A percentile compares a stretch with the other conserved stretches of the same genome.
Conservation (phyloP, 345 rosid species). For the Bretschneidera sinensis region DNA sequence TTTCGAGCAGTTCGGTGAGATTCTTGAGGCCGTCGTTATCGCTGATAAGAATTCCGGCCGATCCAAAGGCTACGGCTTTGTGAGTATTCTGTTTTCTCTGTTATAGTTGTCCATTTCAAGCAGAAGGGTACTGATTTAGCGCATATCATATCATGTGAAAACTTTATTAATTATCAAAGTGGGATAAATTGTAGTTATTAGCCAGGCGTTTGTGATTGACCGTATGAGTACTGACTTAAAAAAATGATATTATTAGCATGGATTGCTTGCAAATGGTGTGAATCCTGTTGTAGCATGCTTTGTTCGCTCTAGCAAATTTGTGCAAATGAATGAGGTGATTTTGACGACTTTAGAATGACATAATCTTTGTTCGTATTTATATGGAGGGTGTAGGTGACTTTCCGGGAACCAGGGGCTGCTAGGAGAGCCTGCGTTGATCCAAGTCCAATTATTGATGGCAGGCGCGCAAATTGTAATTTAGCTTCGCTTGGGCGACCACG, state of each 20-base stretch:
- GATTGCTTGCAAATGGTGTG: neutral
- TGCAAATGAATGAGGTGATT: neutral
- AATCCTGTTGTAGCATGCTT: neutral
- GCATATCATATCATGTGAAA: neutral
- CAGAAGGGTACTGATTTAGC: too few relatives aligned
- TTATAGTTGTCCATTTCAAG: too few relatives aligned
- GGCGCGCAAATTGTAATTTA: slow-evolving; percentile 93
- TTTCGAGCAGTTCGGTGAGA: slow-evolving; percentile 84
- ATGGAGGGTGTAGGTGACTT: slow-evolving; percentile 94
- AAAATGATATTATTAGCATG: too few relatives aligned
- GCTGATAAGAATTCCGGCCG: slow-evolving; percentile 91
- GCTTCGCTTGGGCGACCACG: slow-evolving; percentile 91
- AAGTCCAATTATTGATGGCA: slow-evolving; percentile 81
- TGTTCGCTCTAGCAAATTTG: slow-evolving; percentile 12
- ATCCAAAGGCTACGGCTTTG: slow-evolving; percentile 99
- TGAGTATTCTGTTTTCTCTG: slow-evolving; percentile 42
- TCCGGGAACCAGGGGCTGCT: slow-evolving; percentile 93
- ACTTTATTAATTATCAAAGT: neutral
- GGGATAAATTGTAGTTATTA: neutral
- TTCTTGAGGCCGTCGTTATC: slow-evolving; percentile 94
- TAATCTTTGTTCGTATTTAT: slow-evolving; percentile 35
- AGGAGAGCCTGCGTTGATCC: slow-evolving; percentile 91
- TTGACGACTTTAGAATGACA: slow-evolving; percentile 34
- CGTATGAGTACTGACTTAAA: too few relatives aligned
- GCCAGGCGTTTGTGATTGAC: neutral